Conservation (phyloP, 768 basidiomycete genomes). For the Lentinula raphanica region DNA sequence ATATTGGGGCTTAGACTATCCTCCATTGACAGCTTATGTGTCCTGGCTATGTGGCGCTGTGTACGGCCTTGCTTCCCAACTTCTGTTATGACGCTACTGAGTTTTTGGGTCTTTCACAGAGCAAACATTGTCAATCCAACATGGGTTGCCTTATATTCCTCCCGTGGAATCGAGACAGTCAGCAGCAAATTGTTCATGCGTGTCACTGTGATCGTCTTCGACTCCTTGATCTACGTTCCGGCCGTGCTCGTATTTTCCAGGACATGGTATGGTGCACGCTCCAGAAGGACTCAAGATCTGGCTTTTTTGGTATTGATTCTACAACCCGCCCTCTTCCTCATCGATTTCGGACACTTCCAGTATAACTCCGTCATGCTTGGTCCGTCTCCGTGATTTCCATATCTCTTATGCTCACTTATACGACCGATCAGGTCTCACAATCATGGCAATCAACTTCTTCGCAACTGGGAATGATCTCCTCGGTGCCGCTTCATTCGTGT, state of each 20-base stretch:
- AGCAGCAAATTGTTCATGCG: slow-evolving; percentile 79
- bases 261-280: slow-evolving; percentile 64
- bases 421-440: slow-evolving; percentile 50
- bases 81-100: no score
- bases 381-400: slow-evolving; percentile 24
- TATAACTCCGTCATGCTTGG: slow-evolving; percentile 95
- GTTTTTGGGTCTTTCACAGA: slow-evolving; percentile 22
- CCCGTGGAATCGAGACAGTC: slow-evolving; percentile 67
- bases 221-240: slow-evolving; percentile 69
- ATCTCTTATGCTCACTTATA: neutral
- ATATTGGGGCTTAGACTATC: slow-evolving; percentile 96
- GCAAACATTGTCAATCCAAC: slow-evolving; percentile 45
- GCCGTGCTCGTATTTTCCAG: slow-evolving; percentile 63
- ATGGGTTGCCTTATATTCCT: slow-evolving; percentile 69
- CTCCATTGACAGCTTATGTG: slow-evolving; percentile 85
- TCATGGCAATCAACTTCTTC: slow-evolving; percentile 68
- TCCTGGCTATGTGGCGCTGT: slow-evolving; percentile 78
- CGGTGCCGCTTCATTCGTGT: slow-evolving; percentile 76
- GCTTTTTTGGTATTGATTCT: slow-evolving; percentile 70
- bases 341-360: slow-evolving; percentile 94
- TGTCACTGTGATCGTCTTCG: slow-evolving; percentile 61
- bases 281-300: slow-evolving; percentile 70
- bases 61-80: slow-evolving; percentile 45
- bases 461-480: slow-evolving; percentile 62
- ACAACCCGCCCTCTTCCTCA: slow-evolving; percentile 77